Evolutionary conservation across 495 filamentous ascomycete genomes (phyloP), one percentile per base, ranked within the genome.

Genomic region (Clavariopsis aquatica): DNA sequence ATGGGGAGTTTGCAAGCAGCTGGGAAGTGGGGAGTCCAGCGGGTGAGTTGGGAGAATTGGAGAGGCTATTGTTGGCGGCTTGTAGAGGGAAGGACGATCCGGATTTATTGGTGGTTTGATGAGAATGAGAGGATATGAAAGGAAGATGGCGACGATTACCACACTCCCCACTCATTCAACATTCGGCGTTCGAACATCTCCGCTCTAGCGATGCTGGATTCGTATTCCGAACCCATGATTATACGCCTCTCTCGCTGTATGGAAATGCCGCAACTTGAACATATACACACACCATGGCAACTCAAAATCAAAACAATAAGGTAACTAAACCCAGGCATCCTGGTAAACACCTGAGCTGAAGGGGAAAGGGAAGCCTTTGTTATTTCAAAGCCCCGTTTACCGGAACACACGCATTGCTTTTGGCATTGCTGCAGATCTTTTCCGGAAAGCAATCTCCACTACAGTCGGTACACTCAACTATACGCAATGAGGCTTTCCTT

Each of bases 1-100:
- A 69, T 54, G 55, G 19, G 36, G 55, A 68, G 26, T 63, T 45
- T 20, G 26, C 53, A 9, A 1, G 12, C 5, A 49, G 15, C 12
- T 68, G 52, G 43, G 47, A 36, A 22, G 6, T 26, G 28, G 51
- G 41, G 4, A 28, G 43, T 5, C 17, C 49, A 9, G 38, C 56
- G 24, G 49, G 29, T 1, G 8, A 13, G 17, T 28, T 65, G 27
- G 43, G 23, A 0, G 61, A 57, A 15, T 69, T 19, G 15, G 53
- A 69, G 52, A 64, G 54, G 51, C 10, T 69, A 57, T 55, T 65
- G 51, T 55, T 69, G 1, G 55, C 36, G 13, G 55, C 66, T 15
- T 69, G 66, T 65, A 24, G 56, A 29, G 65, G 65, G 31, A 38
- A 57, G 38, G 60, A 57, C 26, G 47, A 49, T 49, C 47, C 47